These are phyloP conservation scores for Cladosporium sp. DNA, from an alignment of 2,329 filamentous ascomycete species.

Conservation along the genomic window DNA sequence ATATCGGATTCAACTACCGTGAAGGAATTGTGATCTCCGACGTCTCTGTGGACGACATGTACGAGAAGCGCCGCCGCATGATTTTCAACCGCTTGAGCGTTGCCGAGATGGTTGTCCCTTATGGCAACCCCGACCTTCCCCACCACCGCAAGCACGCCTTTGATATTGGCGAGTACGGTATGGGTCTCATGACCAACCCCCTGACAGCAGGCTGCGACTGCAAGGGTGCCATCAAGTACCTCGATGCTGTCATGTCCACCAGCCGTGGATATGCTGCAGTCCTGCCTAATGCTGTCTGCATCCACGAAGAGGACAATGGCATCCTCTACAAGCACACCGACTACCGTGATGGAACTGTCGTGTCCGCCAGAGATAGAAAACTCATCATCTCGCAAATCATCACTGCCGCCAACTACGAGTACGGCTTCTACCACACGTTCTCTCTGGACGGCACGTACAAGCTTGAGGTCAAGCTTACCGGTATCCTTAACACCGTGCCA, in stretches of 20 bases:
- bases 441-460: slow-evolving; percentile 59
- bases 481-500: slow-evolving; percentile 59
- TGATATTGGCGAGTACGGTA: slow-evolving; percentile 66
- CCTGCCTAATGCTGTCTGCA: slow-evolving; percentile 59
- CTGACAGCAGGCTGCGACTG: slow-evolving; percentile 68
- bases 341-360: slow-evolving; percentile 59
- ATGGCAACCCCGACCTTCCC: slow-evolving; percentile 61
- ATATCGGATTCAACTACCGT: slow-evolving; percentile 64
- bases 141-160: slow-evolving; percentile 69
- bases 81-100: slow-evolving; percentile 64
- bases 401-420: slow-evolving; percentile 68
- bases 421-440: slow-evolving; percentile 62
- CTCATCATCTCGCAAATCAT: slow-evolving; percentile 65
- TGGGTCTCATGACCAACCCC: slow-evolving; percentile 64
- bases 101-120: slow-evolving; percentile 60
- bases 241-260: slow-evolving; percentile 54
- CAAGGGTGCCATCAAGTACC: slow-evolving; percentile 52
- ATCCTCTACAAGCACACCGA: slow-evolving; percentile 70
- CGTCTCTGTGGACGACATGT: slow-evolving; percentile 34
- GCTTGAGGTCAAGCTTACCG: slow-evolving; percentile 61
- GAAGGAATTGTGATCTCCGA: slow-evolving; percentile 66
- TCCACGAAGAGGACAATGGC: slow-evolving; percentile 67
- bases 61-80: slow-evolving; percentile 59
- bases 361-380: slow-evolving; percentile 58
- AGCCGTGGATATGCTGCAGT: slow-evolving; percentile 52